Base-by-base conservation (phyloP, 164 flowering plant genomes). In the Sedum album region DNA sequence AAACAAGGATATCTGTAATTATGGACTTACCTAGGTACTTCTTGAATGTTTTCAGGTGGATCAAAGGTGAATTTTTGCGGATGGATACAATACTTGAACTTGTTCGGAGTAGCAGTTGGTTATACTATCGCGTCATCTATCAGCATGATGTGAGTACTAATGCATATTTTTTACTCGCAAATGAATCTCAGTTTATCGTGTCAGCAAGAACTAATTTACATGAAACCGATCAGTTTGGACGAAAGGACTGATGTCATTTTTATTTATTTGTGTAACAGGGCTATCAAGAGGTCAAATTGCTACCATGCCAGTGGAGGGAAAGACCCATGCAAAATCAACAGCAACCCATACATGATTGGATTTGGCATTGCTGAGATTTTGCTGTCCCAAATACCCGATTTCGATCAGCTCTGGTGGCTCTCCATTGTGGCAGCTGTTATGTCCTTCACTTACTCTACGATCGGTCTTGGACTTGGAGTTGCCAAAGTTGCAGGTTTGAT, bases 121-220 rank as follows among this genome's bases (percentile, higher is more conserved):
- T 86, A 87, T 83, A 89, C 92, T 7, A 89, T 89, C 31, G 89
- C 96, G 2, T 73, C 92, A 2, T 81, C 96, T 21, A 81, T 85
- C 15, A 89, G 92, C 78, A 85, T 87, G 92, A 79, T 75, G 92
- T 85, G 60, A 80, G 92, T 66, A 20, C 33, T 11, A 33, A 9
- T n/a, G 2, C 1, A 1, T 28, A 69, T 17, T 38, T 41, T 44
- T 44, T 17, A 44, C 15, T 17, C 4, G 20, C 48, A 17, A 0
- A 36, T 39, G 8, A 28, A 8, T 0, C 51, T 49, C 63, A 33
- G 13, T 20, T 35, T 53, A 31, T 49, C 41, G 18, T 39, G 18
- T 46, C 20, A 7, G 5, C 7, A 3, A 3, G 38, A 3, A 35
- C 38, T 35, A 3, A 35, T 35, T 35, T 35, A 35, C 38, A 35